Percentiles rank a stretch among this genome's conserved stretches.
Evolutionary conservation across 164 flowering plant species (phyloP).

Genomic region (Brasenia schreberi): DNA sequence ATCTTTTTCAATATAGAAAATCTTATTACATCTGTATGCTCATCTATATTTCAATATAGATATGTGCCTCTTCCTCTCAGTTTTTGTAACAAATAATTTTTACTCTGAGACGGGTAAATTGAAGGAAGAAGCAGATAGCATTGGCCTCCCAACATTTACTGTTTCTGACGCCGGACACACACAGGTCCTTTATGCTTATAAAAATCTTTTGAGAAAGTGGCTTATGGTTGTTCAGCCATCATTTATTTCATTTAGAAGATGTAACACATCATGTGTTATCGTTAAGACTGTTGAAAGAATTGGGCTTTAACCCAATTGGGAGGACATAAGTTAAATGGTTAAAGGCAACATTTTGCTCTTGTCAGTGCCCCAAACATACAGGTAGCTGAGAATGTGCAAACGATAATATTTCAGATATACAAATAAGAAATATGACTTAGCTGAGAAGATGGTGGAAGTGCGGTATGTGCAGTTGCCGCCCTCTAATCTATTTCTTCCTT

Average conservation of each 20-base stretch:
- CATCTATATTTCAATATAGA: not conserved
- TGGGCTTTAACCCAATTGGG: no score
- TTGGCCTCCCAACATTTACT: conserved; percentile 90
- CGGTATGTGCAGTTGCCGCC: no score
- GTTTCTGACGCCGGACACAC: conserved; percentile 98
- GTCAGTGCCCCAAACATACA: not conserved
- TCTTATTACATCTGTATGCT: not conserved
- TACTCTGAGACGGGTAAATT: conserved; percentile 54
- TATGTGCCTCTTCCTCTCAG: not conserved
- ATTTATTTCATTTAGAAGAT: not conserved
- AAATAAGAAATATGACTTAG: no score
- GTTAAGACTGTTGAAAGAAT: not conserved
- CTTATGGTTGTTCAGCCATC: not conserved
- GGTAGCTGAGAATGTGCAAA: no score
- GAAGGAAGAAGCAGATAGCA: conserved; percentile 55
- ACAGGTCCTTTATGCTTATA: conserved; percentile 34
- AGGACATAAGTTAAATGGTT: not conserved
- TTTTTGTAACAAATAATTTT: not conserved
- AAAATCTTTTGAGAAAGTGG: not conserved
- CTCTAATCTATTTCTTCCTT: no score
- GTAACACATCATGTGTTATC: not conserved
- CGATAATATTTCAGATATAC: no score
- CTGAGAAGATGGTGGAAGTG: no score
- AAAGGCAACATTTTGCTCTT: no score
- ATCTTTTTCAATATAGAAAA: conserved; percentile 2